phyloP scores from a whole-genome alignment of 1,284 basidiomycete genomes.

The Serendipita sp. region DNA sequence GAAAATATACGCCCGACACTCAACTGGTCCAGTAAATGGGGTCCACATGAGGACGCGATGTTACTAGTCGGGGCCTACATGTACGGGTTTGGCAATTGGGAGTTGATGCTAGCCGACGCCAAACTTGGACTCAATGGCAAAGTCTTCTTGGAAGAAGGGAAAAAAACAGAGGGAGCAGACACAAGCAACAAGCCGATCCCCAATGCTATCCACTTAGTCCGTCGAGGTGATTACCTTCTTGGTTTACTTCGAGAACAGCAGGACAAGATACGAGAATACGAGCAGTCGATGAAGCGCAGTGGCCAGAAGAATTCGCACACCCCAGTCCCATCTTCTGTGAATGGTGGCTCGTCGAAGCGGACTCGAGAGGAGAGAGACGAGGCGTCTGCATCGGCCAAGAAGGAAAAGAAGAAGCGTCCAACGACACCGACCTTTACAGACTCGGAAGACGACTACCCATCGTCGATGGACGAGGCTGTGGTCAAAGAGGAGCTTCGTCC shows the following conservation, averaged over 20 bases:
- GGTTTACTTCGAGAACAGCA: conserved; percentile 83
- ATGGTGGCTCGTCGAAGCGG: conserved; percentile 32
- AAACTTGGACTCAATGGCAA: conserved; percentile 77
- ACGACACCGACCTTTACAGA: conserved; percentile 87
- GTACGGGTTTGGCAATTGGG: conserved; percentile 97
- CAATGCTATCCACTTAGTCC: conserved; percentile 92
- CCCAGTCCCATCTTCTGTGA: neutral
- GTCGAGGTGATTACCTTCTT: conserved; percentile 88
- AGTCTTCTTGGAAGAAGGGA: conserved; percentile 95
- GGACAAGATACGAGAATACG: conserved; percentile 77
- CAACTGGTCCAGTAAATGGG: conserved; percentile 95
- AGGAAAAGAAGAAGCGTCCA: conserved; percentile 63
- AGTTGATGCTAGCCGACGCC: conserved; percentile 81
- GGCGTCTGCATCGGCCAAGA: conserved; percentile 15
- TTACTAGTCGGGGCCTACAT: conserved; percentile 85
- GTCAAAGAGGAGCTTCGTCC: conserved; percentile 95
- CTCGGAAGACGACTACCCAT: conserved; percentile 46
- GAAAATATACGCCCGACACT: conserved; percentile 87
- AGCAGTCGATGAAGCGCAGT: conserved; percentile 22
- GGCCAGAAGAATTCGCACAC: conserved; percentile 5
- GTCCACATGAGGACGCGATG: conserved; percentile 84
- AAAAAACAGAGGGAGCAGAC: conserved; percentile 53
- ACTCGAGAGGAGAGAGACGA: conserved; percentile 38
- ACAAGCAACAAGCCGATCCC: conserved; percentile 72
- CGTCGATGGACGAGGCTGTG: conserved; percentile 88